A percentile compares a stretch with the other conserved stretches of the same genome.
Evolutionary conservation across 345 rosid genomes (phyloP).

Genomic region (Salix brachista): DNA sequence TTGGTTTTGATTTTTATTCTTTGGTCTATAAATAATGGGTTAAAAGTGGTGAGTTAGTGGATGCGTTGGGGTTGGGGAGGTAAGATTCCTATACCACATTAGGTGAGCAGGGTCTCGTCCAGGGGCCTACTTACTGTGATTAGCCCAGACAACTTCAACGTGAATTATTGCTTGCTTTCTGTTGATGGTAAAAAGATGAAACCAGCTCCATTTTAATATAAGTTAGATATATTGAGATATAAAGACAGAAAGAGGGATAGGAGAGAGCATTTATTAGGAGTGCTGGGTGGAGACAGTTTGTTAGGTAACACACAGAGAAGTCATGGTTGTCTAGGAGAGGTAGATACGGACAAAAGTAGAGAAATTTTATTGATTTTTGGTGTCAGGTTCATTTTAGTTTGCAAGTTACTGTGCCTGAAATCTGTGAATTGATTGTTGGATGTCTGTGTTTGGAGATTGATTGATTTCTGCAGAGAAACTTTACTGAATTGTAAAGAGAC

Average conservation of each 20-base stretch:
- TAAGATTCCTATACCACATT: background rate
- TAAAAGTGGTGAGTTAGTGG: background rate
- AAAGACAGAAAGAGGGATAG: slow-evolving; percentile 13
- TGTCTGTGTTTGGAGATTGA: slow-evolving; percentile 5
- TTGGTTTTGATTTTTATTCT: background rate
- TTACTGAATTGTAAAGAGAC: slow-evolving; percentile 11
- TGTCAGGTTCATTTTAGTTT: background rate
- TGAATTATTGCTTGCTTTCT: slow-evolving; percentile 27
- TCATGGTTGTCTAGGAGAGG: background rate
- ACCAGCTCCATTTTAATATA: slow-evolving; percentile 3
- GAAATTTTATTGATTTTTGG: background rate
- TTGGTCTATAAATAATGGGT: too few relatives aligned
- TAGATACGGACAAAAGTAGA: background rate
- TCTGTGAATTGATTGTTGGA: background rate
- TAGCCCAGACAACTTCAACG: slow-evolving; percentile 18
- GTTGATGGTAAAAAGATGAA: slow-evolving; percentile 17
- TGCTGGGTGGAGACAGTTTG: slow-evolving; percentile 5
- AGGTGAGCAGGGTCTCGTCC: slow-evolving; percentile 23
- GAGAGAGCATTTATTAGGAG: slow-evolving; percentile 1
- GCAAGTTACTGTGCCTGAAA: background rate
- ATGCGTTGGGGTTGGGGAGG: background rate
- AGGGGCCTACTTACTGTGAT: slow-evolving; percentile 19
- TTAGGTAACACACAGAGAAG: background rate
- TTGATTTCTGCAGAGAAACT: slow-evolving; percentile 6
- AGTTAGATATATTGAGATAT: slow-evolving; percentile 10